phyloP scores from a whole-genome alignment of 768 basidiomycete genomes.

The Gymnopilus junonius region DNA sequence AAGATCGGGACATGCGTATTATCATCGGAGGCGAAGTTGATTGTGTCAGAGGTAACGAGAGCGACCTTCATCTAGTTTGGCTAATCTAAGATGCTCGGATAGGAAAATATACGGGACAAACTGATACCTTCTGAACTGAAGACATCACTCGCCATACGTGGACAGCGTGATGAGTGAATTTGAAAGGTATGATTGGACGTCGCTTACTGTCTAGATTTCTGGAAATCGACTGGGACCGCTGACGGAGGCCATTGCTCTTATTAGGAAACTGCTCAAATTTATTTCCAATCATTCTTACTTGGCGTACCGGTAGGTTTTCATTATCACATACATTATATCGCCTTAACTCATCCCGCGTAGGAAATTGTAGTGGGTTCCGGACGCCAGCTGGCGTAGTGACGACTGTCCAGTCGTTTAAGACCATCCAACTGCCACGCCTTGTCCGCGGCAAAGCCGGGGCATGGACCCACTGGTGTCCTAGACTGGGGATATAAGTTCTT shows the following conservation, averaged over 20 bases:
- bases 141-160: constrained; percentile 76
- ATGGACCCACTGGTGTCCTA: constrained; percentile 76
- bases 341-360: constrained; percentile 39
- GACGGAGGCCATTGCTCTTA: constrained; percentile 8
- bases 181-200: constrained; percentile 60
- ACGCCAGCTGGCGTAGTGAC: constrained; percentile 73
- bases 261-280: constrained; percentile 91
- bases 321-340: constrained; percentile 7
- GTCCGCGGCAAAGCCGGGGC: constrained; percentile 74
- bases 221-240: neutral
- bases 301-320: constrained; percentile 76
- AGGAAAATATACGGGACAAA: constrained; percentile 65
- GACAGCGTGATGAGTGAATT: constrained; percentile 72
- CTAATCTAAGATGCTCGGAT: constrained; percentile 17
- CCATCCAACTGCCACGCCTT: constrained; percentile 76
- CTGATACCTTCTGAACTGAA: constrained; percentile 82
- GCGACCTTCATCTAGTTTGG: neutral
- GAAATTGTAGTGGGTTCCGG: constrained; percentile 90
- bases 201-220: constrained; percentile 10
- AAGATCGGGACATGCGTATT: constrained; percentile 74
- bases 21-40: constrained; percentile 92
- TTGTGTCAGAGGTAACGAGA: constrained; percentile 69
- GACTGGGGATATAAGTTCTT: constrained; percentile 75
- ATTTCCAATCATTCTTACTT: constrained; percentile 89
- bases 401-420: constrained; percentile 74